These are phyloP conservation scores for Davidsoniella neocaledoniae DNA, from an alignment of 2,329 filamentous ascomycete species.

Conservation along the genomic window DNA sequence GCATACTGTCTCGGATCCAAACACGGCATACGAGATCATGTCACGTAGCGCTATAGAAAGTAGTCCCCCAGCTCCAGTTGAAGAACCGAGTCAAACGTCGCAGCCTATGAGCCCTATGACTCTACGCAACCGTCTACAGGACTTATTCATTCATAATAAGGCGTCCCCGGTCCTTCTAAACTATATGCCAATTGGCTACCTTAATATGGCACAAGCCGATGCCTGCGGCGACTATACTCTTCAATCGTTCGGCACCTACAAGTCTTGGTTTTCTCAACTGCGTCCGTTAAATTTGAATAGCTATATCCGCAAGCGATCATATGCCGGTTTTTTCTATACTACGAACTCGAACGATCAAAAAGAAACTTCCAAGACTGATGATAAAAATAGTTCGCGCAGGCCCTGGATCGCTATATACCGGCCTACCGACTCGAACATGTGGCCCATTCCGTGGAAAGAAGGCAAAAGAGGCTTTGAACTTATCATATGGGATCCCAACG, in stretches of 20 bases:
- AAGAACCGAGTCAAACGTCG: no score
- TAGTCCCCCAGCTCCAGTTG: background rate
- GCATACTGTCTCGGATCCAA: slow-evolving; percentile 23
- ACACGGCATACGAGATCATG: slow-evolving; percentile 15
- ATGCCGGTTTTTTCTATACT: slow-evolving; percentile 33
- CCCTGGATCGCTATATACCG: slow-evolving; percentile 37
- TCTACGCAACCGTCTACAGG: background rate
- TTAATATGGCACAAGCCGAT: background rate
- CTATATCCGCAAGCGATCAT: slow-evolving; percentile 2
- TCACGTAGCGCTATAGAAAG: background rate
- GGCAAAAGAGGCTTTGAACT: slow-evolving; percentile 26
- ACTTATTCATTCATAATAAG: background rate
- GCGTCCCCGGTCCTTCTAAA: background rate
- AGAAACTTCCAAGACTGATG: slow-evolving; percentile 4
- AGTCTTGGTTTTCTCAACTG: slow-evolving; percentile 16
- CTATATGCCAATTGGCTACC: background rate
- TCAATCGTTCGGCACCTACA: slow-evolving; percentile 18
- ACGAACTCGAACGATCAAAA: slow-evolving; percentile 16
- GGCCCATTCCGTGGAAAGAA: background rate
- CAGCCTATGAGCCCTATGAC: background rate
- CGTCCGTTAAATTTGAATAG: background rate
- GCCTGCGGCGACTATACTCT: slow-evolving; percentile 15
- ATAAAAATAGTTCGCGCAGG: slow-evolving; percentile 19
- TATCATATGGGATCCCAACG: slow-evolving; percentile 35
- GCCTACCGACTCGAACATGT: slow-evolving; percentile 23